Base-by-base conservation (phyloP, 768 basidiomycete species). In the Lactarius evosmus region DNA sequence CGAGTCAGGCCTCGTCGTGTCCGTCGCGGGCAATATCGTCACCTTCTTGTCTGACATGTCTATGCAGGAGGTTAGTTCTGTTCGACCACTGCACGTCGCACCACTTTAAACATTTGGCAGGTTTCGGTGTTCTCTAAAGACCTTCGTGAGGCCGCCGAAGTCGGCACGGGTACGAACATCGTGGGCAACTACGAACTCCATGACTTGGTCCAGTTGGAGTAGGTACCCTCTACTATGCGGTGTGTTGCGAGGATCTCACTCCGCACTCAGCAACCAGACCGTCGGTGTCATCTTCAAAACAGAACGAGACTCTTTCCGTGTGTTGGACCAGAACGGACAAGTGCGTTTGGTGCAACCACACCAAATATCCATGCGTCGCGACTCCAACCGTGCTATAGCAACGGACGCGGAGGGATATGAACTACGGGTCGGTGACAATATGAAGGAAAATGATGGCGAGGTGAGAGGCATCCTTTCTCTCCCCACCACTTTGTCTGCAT, bases 21-120 rank as follows among this genome's bases (percentile, higher is more conserved):
- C 93, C 25, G 88, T 95, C 22, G 80, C 89, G 4, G 92, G 93
- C 70, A 93, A 95, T 57, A 85, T 94, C 29, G 91, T 98, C 17
- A 98, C 96, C 1, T 95, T 98, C 78, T 76, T 97, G 69, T 96
- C 93, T n/a, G 97, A 98, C 73, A 91, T 98, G 86, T 89, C 91
- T 2, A 87, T 95, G 85, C 90, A 93, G 70, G 96, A 98, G 85
- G 95, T 93, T 64, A 11, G 7, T 46, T 7, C 64, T 14, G 22
- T 41, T 32, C 1, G 58, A n/a, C 17, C 32, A 3, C 27, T 38
- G 17, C 52, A 30, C 29, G n/a, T 22, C 30, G 6, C 16, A 11
- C 40, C 55, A 22, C 34, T 65, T 29, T 60, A 33, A 29, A 58
- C 30, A 27, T 52, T 40, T 57, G 49, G 5, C 69, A 96, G 94